phyloP scores from a whole-genome alignment of 331 rosid genomes.

The Pyracantha coccinea region DNA sequence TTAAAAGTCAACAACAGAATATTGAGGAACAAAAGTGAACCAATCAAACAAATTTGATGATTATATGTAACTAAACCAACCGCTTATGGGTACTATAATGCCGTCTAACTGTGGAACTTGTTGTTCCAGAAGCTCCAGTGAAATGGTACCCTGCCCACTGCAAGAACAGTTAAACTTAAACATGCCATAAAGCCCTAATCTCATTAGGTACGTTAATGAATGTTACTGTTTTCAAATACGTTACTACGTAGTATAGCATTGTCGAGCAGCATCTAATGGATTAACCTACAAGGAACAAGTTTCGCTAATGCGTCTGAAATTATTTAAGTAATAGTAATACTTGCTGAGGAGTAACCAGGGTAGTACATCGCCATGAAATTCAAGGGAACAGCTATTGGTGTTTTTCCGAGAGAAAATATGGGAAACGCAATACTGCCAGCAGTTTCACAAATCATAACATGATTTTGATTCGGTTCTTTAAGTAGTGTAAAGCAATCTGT shows the following conservation, averaged over 20 bases:
- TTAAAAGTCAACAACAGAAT: not conserved
- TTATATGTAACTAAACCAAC: slow-evolving; percentile 31
- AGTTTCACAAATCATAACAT: not conserved
- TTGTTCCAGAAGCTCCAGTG: slow-evolving; percentile 81
- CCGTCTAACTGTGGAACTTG: slow-evolving; percentile 73
- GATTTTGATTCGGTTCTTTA: not conserved
- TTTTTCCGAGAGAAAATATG: not conserved
- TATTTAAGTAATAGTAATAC: not conserved
- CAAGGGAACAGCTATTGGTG: not conserved
- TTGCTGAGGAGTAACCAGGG: not conserved
- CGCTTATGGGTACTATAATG: slow-evolving; percentile 78
- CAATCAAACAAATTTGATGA: not conserved
- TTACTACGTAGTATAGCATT: not conserved
- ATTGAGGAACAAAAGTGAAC: not conserved
- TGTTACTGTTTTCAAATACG: not conserved
- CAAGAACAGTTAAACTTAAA: slow-evolving; percentile 29
- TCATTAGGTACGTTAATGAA: not conserved
- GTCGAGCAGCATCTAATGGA: not conserved
- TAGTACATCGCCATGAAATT: not conserved
- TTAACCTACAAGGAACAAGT: slow-evolving; percentile 7
- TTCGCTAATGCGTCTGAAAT: not conserved
- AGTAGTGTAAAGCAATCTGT: not conserved
- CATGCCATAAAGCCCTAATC: slow-evolving; percentile 2
- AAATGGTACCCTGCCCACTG: slow-evolving; percentile 93
- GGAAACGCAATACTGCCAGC: not conserved